phyloP scores from a whole-genome alignment of 2,329 filamentous ascomycete species.

The Neofusicoccum umdonicola region DNA sequence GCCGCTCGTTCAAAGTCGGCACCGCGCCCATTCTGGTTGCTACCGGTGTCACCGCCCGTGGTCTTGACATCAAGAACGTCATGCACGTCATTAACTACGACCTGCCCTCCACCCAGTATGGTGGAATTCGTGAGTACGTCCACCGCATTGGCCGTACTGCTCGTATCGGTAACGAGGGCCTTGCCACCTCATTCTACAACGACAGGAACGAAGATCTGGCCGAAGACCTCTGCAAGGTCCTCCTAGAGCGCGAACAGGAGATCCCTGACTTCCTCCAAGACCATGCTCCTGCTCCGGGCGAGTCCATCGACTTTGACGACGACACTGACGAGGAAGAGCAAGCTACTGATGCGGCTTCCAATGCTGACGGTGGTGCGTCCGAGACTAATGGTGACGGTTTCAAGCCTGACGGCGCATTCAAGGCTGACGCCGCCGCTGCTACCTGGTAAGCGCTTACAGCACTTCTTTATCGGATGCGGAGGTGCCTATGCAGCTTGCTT shows the following conservation, averaged over 20 bases:
- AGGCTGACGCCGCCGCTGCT: not conserved
- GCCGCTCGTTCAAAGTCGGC: conserved; percentile 74
- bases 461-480: not conserved
- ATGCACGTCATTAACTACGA: conserved; percentile 94
- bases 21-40: conserved; percentile 77
- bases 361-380: not conserved
- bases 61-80: conserved; percentile 83
- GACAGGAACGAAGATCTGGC: conserved; percentile 72
- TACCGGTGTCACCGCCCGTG: conserved; percentile 82
- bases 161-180: conserved; percentile 82
- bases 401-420: not conserved
- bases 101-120: conserved; percentile 68
- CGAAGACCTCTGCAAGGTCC: conserved; percentile 71
- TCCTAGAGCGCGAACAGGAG: conserved; percentile 74
- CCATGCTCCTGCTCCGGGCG: conserved; percentile 59
- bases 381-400: not conserved
- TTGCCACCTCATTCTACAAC: conserved; percentile 87
- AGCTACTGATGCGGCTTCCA: not conserved
- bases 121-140: conserved; percentile 90
- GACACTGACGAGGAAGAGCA: conserved; percentile 41
- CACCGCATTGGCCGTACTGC: conserved; percentile 96
- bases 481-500: not conserved
- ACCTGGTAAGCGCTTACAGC: not conserved
- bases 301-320: conserved; percentile 53
- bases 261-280: conserved; percentile 78